Base-by-base conservation (phyloP, 164 flowering plant species). In the Cinnamomum chago region DNA sequence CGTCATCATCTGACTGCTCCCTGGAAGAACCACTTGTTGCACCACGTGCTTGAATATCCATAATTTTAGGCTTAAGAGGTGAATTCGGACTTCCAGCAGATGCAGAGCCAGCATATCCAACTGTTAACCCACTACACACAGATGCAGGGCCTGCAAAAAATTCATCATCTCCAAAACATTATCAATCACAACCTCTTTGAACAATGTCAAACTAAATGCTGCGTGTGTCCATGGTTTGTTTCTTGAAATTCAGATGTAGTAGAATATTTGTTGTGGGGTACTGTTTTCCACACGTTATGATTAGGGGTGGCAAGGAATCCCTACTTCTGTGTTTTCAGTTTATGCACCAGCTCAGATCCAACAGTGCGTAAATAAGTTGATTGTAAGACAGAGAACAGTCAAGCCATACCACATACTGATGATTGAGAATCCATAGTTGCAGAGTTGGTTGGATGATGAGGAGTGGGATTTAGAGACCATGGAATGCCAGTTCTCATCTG, bases 1-100 rank as follows among this genome's bases (percentile, higher is more conserved):
- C 95, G 6, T 85, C 93, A 3, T 88, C 91, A 62, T 90, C 94
- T 0, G 89, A 83, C 51, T 81, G 90, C 5, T 91, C 94, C 52
- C 69, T 75, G 0, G 92, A 90, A 33, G 95, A 88, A 70, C 84
- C 86, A 74, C 95, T 92, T 28, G 79, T 81, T 40, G 80, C 81
- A 65, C 79, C 84, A 27, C 71, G 35, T 18, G 73, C 82, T 72
- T 84, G 85, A 76, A 74, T 79, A 23, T 85, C 85, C 60, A 72
- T 68, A 7, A 70, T 79, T 65, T 72, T 81, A 1, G 88, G 81
- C 24, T 87, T 84, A 55, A 71, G 79, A 58, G 78, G 83, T 0
- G 90, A 88, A 17, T 76, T 25, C 55, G 93, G 92, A 80, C 89
- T 91, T 20, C 85, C 89, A 76, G 77, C 90, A 85, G 86, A 79